phyloP scores from a whole-genome alignment of 257 asterid genomes.

The Primulina tabacum region DNA sequence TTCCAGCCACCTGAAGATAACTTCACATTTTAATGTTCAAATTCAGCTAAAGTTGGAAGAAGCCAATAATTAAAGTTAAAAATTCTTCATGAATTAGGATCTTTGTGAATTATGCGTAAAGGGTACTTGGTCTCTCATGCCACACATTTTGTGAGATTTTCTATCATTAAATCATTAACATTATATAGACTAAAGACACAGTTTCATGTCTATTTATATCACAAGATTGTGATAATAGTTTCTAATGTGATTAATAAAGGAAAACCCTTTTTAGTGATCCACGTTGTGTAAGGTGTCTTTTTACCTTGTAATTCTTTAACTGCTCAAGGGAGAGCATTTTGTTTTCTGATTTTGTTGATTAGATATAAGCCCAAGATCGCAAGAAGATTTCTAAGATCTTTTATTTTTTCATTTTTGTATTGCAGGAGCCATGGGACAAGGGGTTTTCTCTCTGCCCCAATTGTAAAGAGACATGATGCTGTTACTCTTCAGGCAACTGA shows the following conservation, averaged over 20 bases:
- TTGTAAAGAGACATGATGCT: constrained; percentile 51
- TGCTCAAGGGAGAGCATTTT: neutral
- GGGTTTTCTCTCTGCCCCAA: constrained; percentile 53
- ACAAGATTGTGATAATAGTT: too few relatives aligned
- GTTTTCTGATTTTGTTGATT: neutral
- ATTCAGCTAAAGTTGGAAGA: neutral
- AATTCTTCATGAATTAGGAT: neutral
- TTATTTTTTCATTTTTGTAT: constrained; percentile 17
- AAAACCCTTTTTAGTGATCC: neutral
- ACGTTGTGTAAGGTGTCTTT: too few relatives aligned
- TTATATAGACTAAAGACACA: too few relatives aligned
- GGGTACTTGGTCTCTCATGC: neutral
- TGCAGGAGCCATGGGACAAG: constrained; percentile 46
- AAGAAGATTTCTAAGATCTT: neutral
- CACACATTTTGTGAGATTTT: neutral
- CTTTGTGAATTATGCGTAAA: neutral
- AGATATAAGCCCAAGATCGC: neutral
- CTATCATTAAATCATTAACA: too few relatives aligned
- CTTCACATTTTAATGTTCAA: neutral
- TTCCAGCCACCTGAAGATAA: neutral
- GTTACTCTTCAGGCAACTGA: constrained; percentile 58
- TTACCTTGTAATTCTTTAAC: too few relatives aligned
- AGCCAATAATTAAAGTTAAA: neutral
- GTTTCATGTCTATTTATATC: too few relatives aligned
- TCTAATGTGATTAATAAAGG: neutral